phyloP scores from a whole-genome alignment of 192 early-diverging fungal genomes.

The Coemansia sp. region DNA sequence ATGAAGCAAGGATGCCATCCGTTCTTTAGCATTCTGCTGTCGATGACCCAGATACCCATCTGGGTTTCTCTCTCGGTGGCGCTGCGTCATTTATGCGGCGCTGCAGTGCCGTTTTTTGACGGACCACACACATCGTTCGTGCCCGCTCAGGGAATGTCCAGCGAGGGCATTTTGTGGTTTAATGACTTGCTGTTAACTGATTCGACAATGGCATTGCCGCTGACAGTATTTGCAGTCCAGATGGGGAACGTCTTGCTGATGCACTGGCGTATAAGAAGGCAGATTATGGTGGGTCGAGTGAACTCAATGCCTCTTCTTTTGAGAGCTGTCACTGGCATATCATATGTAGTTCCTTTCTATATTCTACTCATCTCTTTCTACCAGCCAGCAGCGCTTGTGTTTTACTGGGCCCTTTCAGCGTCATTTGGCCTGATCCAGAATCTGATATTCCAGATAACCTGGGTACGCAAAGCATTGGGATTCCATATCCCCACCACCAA shows the following conservation, averaged over 20 bases:
- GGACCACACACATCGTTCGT: neutral
- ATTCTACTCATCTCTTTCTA: constrained; percentile 1
- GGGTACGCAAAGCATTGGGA: constrained; percentile 14
- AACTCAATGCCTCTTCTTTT: neutral
- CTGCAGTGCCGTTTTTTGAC: constrained; percentile 5
- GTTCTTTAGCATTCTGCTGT: constrained; percentile 16
- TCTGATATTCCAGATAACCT: constrained; percentile 15
- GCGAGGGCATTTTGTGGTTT: constrained; percentile 46
- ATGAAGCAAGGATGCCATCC: constrained; percentile 42
- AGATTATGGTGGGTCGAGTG: too few relatives aligned
- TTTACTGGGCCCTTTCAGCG: constrained; percentile 38
- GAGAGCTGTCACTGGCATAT: neutral
- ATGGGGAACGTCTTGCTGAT: constrained; percentile 20
- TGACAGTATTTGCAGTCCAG: constrained; percentile 1
- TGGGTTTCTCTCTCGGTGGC: constrained; percentile 37
- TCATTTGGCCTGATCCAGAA: constrained; percentile 22
- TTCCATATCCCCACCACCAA: constrained; percentile 2
- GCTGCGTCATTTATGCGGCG: constrained; percentile 37
- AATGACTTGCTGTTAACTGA: constrained; percentile 20
- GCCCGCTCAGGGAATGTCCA: constrained; percentile 23
- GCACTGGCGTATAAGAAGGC: neutral
- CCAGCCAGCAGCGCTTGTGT: constrained; percentile 23
- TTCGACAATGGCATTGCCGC: constrained; percentile 19
- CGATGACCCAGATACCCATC: constrained; percentile 41
- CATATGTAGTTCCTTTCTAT: constrained; percentile 6